Conservation (phyloP, 495 filamentous ascomycete species). For the Tetracladium marchalianum region DNA sequence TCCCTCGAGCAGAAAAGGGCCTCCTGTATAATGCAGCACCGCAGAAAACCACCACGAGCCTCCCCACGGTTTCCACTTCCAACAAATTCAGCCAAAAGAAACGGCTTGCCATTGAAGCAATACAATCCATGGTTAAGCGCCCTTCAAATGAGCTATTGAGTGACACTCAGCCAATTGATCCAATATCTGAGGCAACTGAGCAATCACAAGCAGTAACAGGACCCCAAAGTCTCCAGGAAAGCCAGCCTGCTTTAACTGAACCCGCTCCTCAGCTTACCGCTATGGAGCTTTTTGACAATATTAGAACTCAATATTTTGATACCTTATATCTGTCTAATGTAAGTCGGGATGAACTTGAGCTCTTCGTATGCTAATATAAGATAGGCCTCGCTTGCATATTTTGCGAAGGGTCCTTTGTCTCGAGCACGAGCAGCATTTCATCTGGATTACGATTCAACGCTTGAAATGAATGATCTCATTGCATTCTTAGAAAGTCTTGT, state of each 20-base stretch:
- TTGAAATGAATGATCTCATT: conserved; percentile 50
- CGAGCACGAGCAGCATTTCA: conserved; percentile 72
- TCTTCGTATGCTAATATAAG: neutral
- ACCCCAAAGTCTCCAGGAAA: neutral
- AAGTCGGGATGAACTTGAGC: conserved; percentile 10
- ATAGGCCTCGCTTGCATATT: conserved; percentile 86
- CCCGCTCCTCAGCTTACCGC: conserved; percentile 35
- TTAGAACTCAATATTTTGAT: conserved; percentile 73
- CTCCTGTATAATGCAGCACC: neutral
- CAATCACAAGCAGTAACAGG: neutral
- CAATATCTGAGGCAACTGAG: neutral
- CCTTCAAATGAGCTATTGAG: conserved; percentile 21
- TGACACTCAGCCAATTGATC: conserved; percentile 18
- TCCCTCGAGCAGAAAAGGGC: conserved; percentile 13
- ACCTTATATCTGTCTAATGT: conserved; percentile 87
- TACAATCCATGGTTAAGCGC: conserved; percentile 35
- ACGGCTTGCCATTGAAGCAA: conserved; percentile 40
- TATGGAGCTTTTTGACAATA: conserved; percentile 54
- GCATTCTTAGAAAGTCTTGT: conserved; percentile 62
- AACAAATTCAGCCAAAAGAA: conserved; percentile 30
- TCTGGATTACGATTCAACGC: conserved; percentile 38
- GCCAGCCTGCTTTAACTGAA: conserved; percentile 3
- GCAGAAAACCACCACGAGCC: conserved; percentile 17
- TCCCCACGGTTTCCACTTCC: conserved; percentile 29
- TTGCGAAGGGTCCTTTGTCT: conserved; percentile 92